Conservation (phyloP, 495 filamentous ascomycete genomes). For the Penicillium paxilli region DNA sequence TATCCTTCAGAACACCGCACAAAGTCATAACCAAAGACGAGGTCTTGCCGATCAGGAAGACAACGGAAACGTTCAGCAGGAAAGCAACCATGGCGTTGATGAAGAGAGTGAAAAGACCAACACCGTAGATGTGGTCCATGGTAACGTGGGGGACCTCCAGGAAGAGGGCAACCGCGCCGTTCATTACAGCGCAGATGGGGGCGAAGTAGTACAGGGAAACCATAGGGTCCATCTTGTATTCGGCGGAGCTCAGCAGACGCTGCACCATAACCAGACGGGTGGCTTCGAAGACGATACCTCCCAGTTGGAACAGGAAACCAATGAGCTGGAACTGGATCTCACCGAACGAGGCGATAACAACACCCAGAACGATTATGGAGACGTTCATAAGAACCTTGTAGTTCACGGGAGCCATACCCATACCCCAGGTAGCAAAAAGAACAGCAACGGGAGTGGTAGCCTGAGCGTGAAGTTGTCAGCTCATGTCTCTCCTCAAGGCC, state of each 20-base stretch:
- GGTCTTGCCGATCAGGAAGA: conserved; percentile 96
- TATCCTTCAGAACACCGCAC: conserved; percentile 97
- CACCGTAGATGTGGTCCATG: conserved; percentile 70
- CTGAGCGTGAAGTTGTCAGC: conserved; percentile 35
- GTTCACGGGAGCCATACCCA: conserved; percentile 76
- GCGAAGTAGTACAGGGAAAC: conserved; percentile 97
- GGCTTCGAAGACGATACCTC: conserved; percentile 85
- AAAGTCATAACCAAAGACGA: conserved; percentile 95
- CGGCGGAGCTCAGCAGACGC: conserved; percentile 79
- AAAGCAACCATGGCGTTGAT: conserved; percentile 83
- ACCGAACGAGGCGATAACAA: conserved; percentile 85
- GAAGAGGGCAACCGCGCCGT: conserved; percentile 73
- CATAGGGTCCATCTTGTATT: conserved; percentile 97
- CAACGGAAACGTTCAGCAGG: conserved; percentile 87
- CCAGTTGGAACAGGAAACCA: conserved; percentile 84
- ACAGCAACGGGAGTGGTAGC: conserved; percentile 91
- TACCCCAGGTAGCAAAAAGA: conserved; percentile 78
- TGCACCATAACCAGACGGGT: conserved; percentile 91
- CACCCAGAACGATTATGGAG: conserved; percentile 84
- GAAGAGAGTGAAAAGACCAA: conserved; percentile 74
- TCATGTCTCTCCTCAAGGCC: background rate
- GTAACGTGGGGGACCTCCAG: conserved; percentile 72
- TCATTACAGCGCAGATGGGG: conserved; percentile 89
- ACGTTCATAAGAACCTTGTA: conserved; percentile 82
- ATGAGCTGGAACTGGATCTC: conserved; percentile 89